Evolutionary conservation across 768 basidiomycete species (phyloP).

Genomic region (Kwoniella sp.): DNA sequence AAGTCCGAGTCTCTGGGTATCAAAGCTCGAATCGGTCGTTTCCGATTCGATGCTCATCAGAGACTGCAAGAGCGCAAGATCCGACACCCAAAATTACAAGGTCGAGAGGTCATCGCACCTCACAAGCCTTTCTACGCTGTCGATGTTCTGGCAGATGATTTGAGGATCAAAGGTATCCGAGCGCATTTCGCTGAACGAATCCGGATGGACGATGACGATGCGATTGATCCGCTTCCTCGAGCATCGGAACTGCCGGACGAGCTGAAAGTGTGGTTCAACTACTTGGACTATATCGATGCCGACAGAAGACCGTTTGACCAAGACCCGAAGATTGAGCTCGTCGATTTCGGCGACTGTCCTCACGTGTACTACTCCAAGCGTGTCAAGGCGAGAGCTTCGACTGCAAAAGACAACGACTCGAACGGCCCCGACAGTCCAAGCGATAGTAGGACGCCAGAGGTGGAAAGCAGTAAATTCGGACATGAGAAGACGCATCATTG

Average conservation of each 20-base stretch:
- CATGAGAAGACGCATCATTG: conserved; percentile 80
- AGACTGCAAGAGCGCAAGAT: conserved; percentile 76
- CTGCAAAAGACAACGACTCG: conserved; percentile 16
- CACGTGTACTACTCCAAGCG: conserved; percentile 75
- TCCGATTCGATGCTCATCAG: conserved; percentile 91
- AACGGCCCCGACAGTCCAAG: not conserved
- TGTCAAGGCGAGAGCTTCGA: conserved; percentile 27
- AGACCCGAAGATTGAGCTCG: conserved; percentile 67
- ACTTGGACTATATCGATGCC: conserved; percentile 79
- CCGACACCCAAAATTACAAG: conserved; percentile 62
- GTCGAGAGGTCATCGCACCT: conserved; percentile 63
- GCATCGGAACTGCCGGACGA: conserved; percentile 41
- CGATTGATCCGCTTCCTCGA: conserved; percentile 9
- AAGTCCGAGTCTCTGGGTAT: conserved; percentile 78
- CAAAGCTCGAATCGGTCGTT: conserved; percentile 76
- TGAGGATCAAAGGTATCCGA: conserved; percentile 76
- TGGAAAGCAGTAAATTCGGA: conserved; percentile 71
- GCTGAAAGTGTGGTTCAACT: conserved; percentile 67
- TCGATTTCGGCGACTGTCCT: conserved; percentile 76
- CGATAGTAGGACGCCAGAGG: conserved; percentile 3
- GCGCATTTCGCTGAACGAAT: conserved; percentile 71
- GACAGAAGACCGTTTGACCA: conserved; percentile 65
- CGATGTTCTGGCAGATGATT: conserved; percentile 74
- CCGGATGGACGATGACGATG: conserved; percentile 49
- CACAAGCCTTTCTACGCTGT: conserved; percentile 87